A percentile compares a stretch with the other conserved stretches of the same genome.
Conservation (phyloP, 2,329 filamentous ascomycete species). For the Colletotrichum chlorophyti region DNA sequence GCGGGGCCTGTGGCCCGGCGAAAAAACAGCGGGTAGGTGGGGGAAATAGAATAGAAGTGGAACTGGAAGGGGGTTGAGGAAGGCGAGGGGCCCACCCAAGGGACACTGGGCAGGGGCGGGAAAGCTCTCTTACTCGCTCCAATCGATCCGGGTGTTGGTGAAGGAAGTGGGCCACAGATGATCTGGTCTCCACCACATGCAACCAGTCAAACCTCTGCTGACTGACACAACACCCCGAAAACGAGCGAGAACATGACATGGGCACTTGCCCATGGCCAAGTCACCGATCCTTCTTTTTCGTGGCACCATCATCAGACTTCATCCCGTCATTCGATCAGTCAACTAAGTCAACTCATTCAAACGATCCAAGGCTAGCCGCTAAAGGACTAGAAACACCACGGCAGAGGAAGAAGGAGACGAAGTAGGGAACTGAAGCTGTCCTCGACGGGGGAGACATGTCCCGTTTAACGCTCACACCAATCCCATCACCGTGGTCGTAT, state of each 20-base stretch:
- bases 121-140: not conserved
- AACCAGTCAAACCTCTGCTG: slow-evolving; percentile 21
- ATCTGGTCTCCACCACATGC: not conserved
- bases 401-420: too few species aligned
- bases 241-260: slow-evolving; percentile 21
- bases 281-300: slow-evolving; percentile 7
- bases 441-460: too few species aligned
- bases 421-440: too few species aligned
- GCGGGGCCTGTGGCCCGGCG: slow-evolving; percentile 19
- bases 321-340: slow-evolving; percentile 13
- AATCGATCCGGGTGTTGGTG: not conserved
- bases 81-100: slow-evolving; percentile 4
- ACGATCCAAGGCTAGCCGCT: not conserved
- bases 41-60: too few species aligned
- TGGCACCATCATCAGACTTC: slow-evolving; percentile 11
- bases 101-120: not conserved
- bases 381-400: not conserved
- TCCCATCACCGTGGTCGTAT: too few species aligned
- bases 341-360: too few species aligned
- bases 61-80: not conserved
- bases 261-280: slow-evolving; percentile 16
- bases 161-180: not conserved
- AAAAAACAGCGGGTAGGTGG: slow-evolving; percentile 22
- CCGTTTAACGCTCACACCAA: too few species aligned
- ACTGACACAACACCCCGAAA: slow-evolving; percentile 16